These are phyloP conservation scores for Fraxinus quadrangulata DNA, from an alignment of 257 asterid genomes.

Conservation along the genomic window DNA sequence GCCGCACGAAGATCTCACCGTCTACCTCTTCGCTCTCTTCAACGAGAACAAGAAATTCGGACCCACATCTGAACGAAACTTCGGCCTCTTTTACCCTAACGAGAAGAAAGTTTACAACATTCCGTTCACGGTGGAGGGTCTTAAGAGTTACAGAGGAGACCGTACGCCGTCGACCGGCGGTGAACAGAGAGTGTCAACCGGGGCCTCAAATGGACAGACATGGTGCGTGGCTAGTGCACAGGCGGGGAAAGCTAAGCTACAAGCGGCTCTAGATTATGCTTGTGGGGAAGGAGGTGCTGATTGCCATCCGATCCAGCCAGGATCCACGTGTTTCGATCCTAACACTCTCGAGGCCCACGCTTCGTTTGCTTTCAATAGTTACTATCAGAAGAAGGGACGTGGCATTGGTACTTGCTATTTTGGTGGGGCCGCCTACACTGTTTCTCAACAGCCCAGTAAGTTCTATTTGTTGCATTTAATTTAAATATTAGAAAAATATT, in stretches of 20 bases:
- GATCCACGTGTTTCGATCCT: constrained; percentile 92
- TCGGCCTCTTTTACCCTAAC: constrained; percentile 84
- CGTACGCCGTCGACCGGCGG: constrained; percentile 48
- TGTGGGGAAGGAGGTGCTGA: constrained; percentile 94
- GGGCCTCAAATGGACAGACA: constrained; percentile 47
- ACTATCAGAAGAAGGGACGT: constrained; percentile 78
- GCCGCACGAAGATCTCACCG: constrained; percentile 62
- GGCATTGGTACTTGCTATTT: constrained; percentile 72
- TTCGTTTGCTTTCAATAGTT: constrained; percentile 86
- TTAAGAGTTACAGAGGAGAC: constrained; percentile 39
- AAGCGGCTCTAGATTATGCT: constrained; percentile 79
- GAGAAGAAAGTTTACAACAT: constrained; percentile 67
- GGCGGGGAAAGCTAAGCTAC: constrained; percentile 64
- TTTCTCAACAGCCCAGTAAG: constrained; percentile 81
- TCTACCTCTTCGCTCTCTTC: constrained; percentile 77
- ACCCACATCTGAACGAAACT: constrained; percentile 88
- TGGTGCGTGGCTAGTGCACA: constrained; percentile 90
- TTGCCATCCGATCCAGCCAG: constrained; percentile 94
- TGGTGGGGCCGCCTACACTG: constrained; percentile 80
- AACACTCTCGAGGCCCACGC: constrained; percentile 88
- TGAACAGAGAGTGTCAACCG: constrained; percentile 36
- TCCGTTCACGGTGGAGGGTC: constrained; percentile 62
- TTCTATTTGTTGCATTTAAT: neutral
- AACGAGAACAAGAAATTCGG: constrained; percentile 86
- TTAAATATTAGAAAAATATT: neutral